Evolutionary conservation across 345 rosid species (phyloP).

Genomic region (Arabis hirsuta): DNA sequence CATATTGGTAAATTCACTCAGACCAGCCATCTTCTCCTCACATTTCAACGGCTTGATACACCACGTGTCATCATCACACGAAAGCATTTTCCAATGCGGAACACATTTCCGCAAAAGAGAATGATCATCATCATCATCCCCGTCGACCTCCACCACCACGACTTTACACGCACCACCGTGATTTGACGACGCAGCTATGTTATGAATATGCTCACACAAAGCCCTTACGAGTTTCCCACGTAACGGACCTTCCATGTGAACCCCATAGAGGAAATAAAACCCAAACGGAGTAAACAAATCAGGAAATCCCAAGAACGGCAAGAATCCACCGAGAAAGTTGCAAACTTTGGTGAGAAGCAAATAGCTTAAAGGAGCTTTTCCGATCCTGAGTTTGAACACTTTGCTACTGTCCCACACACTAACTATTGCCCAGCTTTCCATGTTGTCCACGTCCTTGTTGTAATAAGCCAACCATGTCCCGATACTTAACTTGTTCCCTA

Average conservation of each 20-base stretch:
- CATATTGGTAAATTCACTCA: slow-evolving; percentile 39
- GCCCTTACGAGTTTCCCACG: slow-evolving; percentile 55
- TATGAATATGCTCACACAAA: slow-evolving; percentile 63
- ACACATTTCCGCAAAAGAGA: slow-evolving; percentile 44
- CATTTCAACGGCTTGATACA: slow-evolving; percentile 69
- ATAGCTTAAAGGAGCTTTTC: slow-evolving; percentile 63
- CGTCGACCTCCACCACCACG: slow-evolving; percentile 62
- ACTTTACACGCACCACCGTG: slow-evolving; percentile 56
- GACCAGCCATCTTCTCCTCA: slow-evolving; percentile 38
- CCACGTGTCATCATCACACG: slow-evolving; percentile 86
- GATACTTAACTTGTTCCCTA: slow-evolving; percentile 63
- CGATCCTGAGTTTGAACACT: slow-evolving; percentile 66
- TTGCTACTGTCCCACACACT: slow-evolving; percentile 86
- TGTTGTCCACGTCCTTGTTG: slow-evolving; percentile 36
- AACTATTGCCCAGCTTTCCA: slow-evolving; percentile 70
- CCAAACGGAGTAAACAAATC: slow-evolving; percentile 71
- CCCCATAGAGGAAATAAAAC: slow-evolving; percentile 76
- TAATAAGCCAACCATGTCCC: slow-evolving; percentile 82
- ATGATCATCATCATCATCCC: slow-evolving; percentile 29
- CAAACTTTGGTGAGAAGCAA: slow-evolving; percentile 55
- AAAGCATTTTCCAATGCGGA: slow-evolving; percentile 76
- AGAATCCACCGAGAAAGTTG: slow-evolving; percentile 47
- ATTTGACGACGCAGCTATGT: slow-evolving; percentile 56
- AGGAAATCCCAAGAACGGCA: slow-evolving; percentile 63
- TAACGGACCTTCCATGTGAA: slow-evolving; percentile 61